These are phyloP conservation scores for Nissolia schottii DNA, from an alignment of 306 rosid genomes.

Conservation along the genomic window DNA sequence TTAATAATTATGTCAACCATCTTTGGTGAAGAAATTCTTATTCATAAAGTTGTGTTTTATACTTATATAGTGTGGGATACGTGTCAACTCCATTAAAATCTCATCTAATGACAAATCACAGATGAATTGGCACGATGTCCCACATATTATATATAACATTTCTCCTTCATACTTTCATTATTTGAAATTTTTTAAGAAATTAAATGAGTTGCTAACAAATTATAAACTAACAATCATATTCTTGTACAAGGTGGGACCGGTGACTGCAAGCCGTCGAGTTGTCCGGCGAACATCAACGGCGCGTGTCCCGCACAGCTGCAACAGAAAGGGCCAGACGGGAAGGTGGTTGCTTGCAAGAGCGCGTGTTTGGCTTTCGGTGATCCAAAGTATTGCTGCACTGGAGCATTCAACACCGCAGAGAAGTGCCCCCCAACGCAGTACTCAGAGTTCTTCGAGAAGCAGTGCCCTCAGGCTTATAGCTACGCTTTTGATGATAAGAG, in stretches of 20 bases:
- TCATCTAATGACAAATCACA: no score
- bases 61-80: no score
- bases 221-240: no score
- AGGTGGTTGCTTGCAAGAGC: conserved; percentile 59
- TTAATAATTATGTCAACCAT: no score
- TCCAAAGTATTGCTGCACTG: conserved; percentile 52
- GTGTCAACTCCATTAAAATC: no score
- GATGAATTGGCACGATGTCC: no score
- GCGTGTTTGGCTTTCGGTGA: conserved; percentile 44
- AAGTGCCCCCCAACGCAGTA: conserved; percentile 45
- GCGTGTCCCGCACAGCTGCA: conserved; percentile 40
- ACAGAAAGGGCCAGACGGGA: conserved; percentile 27
- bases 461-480: conserved; percentile 74
- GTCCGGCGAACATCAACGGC: conserved; percentile 33
- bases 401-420: background rate
- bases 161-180: no score
- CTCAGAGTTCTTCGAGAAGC: conserved; percentile 40
- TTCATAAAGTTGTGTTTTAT: no score
- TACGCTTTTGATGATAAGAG: conserved; percentile 58
- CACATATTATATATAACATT: no score
- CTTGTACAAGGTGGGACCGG: conserved; percentile 47
- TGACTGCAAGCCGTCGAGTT: conserved; percentile 31
- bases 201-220: no score
- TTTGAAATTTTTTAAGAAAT: no score
- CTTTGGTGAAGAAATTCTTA: no score